These are phyloP conservation scores for Pseudogymnoascus sp. DNA, from an alignment of 2,329 filamentous ascomycete species.

Conservation along the genomic window DNA sequence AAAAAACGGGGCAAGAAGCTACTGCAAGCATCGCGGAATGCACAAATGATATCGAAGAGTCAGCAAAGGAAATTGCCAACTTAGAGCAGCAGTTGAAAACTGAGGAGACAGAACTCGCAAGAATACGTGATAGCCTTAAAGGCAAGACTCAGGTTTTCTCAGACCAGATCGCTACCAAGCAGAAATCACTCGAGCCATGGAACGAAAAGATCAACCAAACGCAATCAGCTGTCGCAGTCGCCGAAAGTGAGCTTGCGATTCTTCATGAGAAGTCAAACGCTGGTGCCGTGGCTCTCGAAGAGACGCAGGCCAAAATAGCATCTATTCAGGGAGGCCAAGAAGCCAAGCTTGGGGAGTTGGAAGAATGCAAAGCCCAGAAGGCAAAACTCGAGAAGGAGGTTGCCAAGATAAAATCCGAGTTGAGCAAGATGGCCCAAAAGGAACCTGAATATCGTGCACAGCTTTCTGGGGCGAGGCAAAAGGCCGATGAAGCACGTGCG, in stretches of 20 bases:
- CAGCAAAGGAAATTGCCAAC: slow-evolving; percentile 61
- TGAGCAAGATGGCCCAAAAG: slow-evolving; percentile 62
- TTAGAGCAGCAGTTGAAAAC: slow-evolving; percentile 67
- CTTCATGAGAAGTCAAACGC: slow-evolving; percentile 82
- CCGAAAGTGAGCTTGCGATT: slow-evolving; percentile 89
- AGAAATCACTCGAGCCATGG: slow-evolving; percentile 93
- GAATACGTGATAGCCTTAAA: slow-evolving; percentile 80
- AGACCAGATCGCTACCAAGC: slow-evolving; percentile 82
- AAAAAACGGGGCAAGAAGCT: slow-evolving; percentile 64
- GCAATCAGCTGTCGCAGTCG: slow-evolving; percentile 85
- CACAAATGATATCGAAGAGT: slow-evolving; percentile 66
- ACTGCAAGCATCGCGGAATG: slow-evolving; percentile 71
- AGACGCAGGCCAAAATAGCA: slow-evolving; percentile 70
- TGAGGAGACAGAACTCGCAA: slow-evolving; percentile 73
- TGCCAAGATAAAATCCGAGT: slow-evolving; percentile 59
- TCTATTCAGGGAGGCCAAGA: slow-evolving; percentile 62
- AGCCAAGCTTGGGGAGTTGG: slow-evolving; percentile 64
- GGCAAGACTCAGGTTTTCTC: slow-evolving; percentile 94
- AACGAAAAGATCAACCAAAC: slow-evolving; percentile 95
- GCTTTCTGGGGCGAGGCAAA: slow-evolving; percentile 82
- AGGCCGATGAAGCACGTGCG: slow-evolving; percentile 89
- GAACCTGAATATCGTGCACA: slow-evolving; percentile 77
- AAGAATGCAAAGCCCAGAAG: slow-evolving; percentile 66
- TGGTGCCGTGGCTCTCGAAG: slow-evolving; percentile 72
- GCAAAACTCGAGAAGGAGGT: slow-evolving; percentile 65